A percentile compares a stretch with the other conserved stretches of the same genome.
Conservation (phyloP, 768 basidiomycete genomes). For the Leccinum pellstonianum region DNA sequence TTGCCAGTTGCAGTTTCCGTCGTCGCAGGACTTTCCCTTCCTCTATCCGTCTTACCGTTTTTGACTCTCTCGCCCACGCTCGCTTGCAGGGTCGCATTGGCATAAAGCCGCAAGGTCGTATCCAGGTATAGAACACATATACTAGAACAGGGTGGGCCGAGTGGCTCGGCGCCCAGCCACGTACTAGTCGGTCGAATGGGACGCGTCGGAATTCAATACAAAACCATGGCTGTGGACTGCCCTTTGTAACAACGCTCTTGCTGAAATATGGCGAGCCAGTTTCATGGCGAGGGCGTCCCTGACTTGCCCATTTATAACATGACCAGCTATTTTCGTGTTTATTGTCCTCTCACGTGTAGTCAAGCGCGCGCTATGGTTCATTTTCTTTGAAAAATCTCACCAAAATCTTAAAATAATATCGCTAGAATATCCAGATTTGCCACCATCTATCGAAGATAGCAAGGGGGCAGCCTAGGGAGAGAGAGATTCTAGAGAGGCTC, state of each 20-base stretch:
- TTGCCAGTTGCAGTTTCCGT: conserved; percentile 17
- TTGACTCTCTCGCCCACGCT: conserved; percentile 7
- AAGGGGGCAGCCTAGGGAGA: background rate
- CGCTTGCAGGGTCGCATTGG: conserved; percentile 4
- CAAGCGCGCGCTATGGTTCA: background rate
- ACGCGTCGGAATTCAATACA: background rate
- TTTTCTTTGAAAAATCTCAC: conserved; percentile 2
- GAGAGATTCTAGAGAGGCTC: background rate
- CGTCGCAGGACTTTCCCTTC: conserved; percentile 2
- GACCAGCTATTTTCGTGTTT: conserved; percentile 7
- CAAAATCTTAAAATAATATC: background rate
- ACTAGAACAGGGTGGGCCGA: conserved; percentile 1
- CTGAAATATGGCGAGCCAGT: background rate
- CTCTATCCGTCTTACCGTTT: conserved; percentile 14
- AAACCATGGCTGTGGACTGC: background rate
- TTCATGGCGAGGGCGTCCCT: conserved; percentile 4
- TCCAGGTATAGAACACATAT: conserved; percentile 9
- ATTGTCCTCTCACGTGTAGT: conserved; percentile 13
- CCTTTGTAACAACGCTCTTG: background rate
- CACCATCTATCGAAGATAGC: background rate
- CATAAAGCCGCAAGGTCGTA: conserved; percentile 17
- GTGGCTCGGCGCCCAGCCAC: conserved; percentile 6
- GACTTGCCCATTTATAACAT: conserved; percentile 2
- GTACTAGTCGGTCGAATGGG: background rate
- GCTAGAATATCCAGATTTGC: background rate